These are phyloP conservation scores for Arthrobotrys conoides DNA, from an alignment of 2,329 filamentous ascomycete species.

Conservation along the genomic window DNA sequence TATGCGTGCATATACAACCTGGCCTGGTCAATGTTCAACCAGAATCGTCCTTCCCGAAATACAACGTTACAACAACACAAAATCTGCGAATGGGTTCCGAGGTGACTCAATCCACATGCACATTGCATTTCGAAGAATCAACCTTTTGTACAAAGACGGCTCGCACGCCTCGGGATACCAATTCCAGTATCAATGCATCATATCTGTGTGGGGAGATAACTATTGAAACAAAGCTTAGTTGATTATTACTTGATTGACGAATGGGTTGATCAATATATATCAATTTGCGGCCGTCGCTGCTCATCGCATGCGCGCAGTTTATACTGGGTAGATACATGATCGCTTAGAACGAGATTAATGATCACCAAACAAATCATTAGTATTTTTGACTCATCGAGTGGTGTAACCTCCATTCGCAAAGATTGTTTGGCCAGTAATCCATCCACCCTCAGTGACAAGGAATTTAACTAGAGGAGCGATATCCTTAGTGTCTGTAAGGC, in stretches of 20 bases:
- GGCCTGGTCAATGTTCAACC: too few relatives aligned
- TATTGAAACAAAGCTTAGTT: too few relatives aligned
- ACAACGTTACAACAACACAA: slow-evolving; percentile 4
- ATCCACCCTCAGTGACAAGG: slow-evolving; percentile 17
- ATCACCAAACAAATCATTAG: not conserved
- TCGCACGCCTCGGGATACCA: too few relatives aligned
- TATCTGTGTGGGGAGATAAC: too few relatives aligned
- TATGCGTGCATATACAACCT: not conserved
- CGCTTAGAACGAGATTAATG: too few relatives aligned
- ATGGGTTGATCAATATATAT: too few relatives aligned
- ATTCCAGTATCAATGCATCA: too few relatives aligned
- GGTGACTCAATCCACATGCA: not conserved
- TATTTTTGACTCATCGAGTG: not conserved
- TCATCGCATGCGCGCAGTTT: too few relatives aligned
- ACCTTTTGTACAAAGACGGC: too few relatives aligned
- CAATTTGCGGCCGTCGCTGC: too few relatives aligned
- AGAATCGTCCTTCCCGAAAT: not conserved
- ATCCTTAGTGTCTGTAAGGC: not conserved
- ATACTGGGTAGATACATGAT: not conserved
- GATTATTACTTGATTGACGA: too few relatives aligned
- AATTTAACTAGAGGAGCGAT: slow-evolving; percentile 2
- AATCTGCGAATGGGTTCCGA: not conserved
- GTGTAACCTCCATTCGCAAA: slow-evolving; percentile 16
- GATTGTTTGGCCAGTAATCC: slow-evolving; percentile 20
- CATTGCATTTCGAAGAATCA: too few relatives aligned